A percentile compares a stretch with the other conserved stretches of the same genome.
These are phyloP conservation scores for Glaciozyma martinii DNA, from an alignment of 768 basidiomycete genomes.

Conservation along the genomic window DNA sequence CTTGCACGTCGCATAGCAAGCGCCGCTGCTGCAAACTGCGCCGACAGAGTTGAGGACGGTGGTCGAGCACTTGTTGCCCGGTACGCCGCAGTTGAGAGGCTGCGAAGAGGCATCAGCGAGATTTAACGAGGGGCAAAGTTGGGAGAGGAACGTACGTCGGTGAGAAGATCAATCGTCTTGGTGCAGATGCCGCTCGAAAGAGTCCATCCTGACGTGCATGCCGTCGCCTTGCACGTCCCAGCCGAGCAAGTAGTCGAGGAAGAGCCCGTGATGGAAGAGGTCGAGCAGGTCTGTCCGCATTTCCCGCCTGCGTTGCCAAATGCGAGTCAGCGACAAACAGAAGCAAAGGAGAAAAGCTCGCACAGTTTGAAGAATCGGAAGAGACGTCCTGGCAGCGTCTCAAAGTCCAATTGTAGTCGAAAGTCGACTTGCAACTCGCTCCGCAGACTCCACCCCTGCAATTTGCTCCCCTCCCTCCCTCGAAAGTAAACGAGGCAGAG, in stretches of 20 bases:
- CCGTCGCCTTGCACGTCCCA: conserved; percentile 10
- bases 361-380: conserved; percentile 12
- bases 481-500: neutral
- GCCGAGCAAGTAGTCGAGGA: conserved; percentile 1
- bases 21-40: conserved; percentile 5
- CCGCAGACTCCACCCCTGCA: conserved; percentile 17
- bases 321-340: neutral
- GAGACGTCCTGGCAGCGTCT: conserved; percentile 15
- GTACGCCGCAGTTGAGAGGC: conserved; percentile 21
- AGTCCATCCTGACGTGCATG: conserved; percentile 15
- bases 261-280: conserved; percentile 3
- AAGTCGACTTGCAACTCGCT: neutral
- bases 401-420: conserved; percentile 21
- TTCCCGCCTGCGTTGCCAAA: conserved; percentile 11
- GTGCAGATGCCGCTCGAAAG: conserved; percentile 19
- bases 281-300: conserved; percentile 18
- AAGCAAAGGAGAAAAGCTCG: no score
- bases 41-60: conserved; percentile 2
- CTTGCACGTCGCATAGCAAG: conserved; percentile 14
- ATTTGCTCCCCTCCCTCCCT: conserved; percentile 9
- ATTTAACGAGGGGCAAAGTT: neutral
- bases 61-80: conserved; percentile 7
- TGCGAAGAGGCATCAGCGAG: neutral
- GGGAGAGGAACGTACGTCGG: no score
- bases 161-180: conserved; percentile 15